Conservation (phyloP, 441 rosid species). For the Omphalea diandra region DNA sequence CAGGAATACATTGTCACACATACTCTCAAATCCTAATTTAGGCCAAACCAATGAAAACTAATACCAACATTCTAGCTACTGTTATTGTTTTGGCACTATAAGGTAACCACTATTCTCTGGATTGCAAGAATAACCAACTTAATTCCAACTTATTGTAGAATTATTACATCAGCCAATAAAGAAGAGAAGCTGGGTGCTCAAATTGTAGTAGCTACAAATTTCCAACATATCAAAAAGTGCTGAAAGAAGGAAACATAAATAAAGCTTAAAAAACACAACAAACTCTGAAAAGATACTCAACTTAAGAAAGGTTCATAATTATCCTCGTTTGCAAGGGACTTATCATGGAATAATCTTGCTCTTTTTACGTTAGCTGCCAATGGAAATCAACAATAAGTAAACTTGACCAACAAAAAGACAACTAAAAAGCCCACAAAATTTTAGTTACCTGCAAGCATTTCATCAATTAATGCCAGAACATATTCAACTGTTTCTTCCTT, state of each 20-base stretch:
- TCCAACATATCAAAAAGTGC: neutral
- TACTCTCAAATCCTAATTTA: neutral
- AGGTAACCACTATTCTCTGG: neutral
- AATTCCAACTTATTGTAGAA: neutral
- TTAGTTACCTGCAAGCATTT: conserved; percentile 77
- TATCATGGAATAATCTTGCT: conserved; percentile 88
- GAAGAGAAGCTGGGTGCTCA: neutral
- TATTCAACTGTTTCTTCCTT: conserved; percentile 99
- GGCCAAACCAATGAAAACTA: neutral
- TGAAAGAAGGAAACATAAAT: neutral
- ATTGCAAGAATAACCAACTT: neutral
- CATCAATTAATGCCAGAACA: conserved; percentile 92
- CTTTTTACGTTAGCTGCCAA: conserved; percentile 85
- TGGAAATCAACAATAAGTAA: conserved; percentile 26
- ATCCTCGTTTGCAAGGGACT: conserved; percentile 75
- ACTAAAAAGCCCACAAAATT: conserved; percentile 9
- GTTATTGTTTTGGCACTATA: neutral
- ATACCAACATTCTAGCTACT: neutral
- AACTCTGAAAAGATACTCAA: conserved; percentile 38
- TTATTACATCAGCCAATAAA: neutral
- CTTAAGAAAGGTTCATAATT: conserved; percentile 97
- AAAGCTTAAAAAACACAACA: neutral
- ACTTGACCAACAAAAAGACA: neutral
- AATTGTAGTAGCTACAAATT: conserved; percentile 2
- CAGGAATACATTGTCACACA: neutral